Evolutionary conservation across 345 rosid genomes (phyloP).

Genomic region (Heritiera littoralis): DNA sequence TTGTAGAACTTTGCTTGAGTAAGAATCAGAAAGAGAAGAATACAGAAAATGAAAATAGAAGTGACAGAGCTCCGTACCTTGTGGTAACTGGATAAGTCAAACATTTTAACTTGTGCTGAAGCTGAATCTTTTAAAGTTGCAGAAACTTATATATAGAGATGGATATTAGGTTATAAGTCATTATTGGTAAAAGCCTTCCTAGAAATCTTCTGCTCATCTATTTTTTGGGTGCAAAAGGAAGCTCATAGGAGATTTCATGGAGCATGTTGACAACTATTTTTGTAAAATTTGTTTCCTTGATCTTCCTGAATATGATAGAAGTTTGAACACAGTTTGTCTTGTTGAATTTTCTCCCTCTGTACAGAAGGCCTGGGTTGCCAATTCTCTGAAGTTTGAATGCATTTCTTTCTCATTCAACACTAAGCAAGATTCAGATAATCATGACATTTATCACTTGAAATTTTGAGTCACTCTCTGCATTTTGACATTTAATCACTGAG

Average conservation of each 20-base stretch:
- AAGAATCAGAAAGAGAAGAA: too few relatives aligned
- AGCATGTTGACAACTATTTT: not conserved
- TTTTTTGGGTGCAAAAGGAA: not conserved
- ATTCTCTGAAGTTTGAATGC: not conserved
- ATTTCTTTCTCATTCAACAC: not conserved
- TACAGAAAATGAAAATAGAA: not conserved
- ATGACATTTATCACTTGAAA: not conserved
- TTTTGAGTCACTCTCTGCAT: not conserved
- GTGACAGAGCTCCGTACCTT: not conserved
- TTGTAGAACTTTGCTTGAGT: not conserved
- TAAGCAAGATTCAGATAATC: not conserved
- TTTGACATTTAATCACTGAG: not conserved
- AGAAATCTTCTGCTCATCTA: not conserved
- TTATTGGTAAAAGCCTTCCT: too few relatives aligned
- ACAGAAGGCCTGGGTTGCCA: not conserved
- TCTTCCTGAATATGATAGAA: not conserved
- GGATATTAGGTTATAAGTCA: not conserved
- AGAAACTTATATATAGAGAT: not conserved
- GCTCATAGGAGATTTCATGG: not conserved
- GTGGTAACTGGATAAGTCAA: not conserved
- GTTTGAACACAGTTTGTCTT: not conserved
- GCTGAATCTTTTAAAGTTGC: slow-evolving; percentile 1
- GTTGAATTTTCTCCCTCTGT: not conserved
- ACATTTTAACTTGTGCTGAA: not conserved
- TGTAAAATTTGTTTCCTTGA: not conserved